Conservation (phyloP, 169 alveolate genomes). For the Babesia caballi region DNA sequence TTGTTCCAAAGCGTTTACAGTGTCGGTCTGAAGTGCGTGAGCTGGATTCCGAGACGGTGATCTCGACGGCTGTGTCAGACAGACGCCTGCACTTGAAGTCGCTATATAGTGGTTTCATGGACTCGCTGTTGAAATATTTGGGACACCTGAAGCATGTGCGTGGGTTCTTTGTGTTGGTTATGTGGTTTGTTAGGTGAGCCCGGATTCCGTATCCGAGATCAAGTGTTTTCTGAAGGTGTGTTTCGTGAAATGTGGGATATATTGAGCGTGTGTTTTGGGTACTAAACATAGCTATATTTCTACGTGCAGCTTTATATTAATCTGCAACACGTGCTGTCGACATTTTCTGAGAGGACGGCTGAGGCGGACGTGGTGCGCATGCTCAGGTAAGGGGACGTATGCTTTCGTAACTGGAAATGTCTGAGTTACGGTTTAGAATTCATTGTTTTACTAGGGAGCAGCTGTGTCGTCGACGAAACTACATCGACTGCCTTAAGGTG, state of each 20-base stretch:
- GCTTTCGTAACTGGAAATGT: no score
- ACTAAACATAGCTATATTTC: not conserved
- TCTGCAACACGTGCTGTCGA: slow-evolving; percentile 67
- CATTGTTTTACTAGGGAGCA: slow-evolving; percentile 50
- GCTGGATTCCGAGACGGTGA: slow-evolving; percentile 72
- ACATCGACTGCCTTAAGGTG: slow-evolving; percentile 72
- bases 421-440: no score
- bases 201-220: slow-evolving; percentile 54
- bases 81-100: slow-evolving; percentile 58
- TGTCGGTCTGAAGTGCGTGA: slow-evolving; percentile 11
- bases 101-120: slow-evolving; percentile 68
- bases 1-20: not conserved
- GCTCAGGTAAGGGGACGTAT: not conserved
- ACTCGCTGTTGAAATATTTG: slow-evolving; percentile 44
- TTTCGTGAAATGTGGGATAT: no score
- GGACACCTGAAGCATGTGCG: slow-evolving; percentile 39
- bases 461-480: slow-evolving; percentile 65
- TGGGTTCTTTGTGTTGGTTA: slow-evolving; percentile 6
- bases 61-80: slow-evolving; percentile 26
- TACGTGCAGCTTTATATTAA: slow-evolving; percentile 62
- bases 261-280: no score
- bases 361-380: slow-evolving; percentile 55
- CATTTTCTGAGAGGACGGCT: slow-evolving; percentile 56
- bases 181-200: slow-evolving; percentile 34
- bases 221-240: slow-evolving; percentile 48